These are phyloP conservation scores for Colletotrichum coccodes DNA, from an alignment of 2,329 filamentous ascomycete species.

Conservation along the genomic window DNA sequence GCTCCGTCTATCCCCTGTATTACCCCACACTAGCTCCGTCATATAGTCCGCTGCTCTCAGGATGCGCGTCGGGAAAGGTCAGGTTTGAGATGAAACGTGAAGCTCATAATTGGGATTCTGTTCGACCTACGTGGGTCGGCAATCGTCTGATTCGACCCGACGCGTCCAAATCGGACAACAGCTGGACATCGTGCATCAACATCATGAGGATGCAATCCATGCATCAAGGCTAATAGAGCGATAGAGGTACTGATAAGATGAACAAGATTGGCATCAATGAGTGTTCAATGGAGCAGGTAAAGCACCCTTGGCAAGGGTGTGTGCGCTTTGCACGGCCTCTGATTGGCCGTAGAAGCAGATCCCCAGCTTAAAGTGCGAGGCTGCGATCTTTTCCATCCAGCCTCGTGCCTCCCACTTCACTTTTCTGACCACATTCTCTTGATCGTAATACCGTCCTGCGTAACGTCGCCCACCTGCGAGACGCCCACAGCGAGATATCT, in stretches of 20 bases:
- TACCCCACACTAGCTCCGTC: background rate
- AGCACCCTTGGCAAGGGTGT: background rate
- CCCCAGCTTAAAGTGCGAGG: conserved; percentile 16
- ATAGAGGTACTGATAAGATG: background rate
- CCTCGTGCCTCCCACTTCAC: conserved; percentile 14
- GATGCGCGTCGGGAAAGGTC: background rate
- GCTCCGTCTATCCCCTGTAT: background rate
- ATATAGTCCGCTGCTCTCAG: background rate
- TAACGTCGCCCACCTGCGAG: background rate
- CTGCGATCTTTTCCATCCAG: conserved; percentile 22
- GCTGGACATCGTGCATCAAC: background rate
- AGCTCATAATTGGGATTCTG: too few relatives aligned
- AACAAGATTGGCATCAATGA: background rate
- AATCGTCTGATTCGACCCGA: background rate
- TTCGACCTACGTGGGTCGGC: too few relatives aligned
- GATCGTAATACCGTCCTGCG: background rate
- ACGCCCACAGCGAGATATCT: background rate
- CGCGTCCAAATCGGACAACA: too few relatives aligned
- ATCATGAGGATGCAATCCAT: background rate
- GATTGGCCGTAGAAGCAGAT: conserved; percentile 7
- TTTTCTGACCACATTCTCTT: background rate
- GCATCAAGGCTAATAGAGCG: background rate
- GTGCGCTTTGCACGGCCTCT: background rate
- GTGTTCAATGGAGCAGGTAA: background rate
- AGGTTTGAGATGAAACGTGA: background rate